phyloP scores from a whole-genome alignment of 805 yeast species.

The Kluyveromyces siamensis region DNA sequence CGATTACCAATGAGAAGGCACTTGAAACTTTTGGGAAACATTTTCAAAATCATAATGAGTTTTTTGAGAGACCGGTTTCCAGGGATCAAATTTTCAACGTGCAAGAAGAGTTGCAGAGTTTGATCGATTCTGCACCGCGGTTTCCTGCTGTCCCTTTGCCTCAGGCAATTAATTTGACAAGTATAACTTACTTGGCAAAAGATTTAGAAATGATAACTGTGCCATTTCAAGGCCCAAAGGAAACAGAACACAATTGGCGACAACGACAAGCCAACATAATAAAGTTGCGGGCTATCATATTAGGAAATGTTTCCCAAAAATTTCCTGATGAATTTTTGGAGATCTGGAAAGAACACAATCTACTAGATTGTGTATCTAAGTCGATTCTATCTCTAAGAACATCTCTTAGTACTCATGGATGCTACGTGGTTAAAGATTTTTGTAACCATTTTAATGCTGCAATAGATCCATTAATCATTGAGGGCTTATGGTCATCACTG shows the following conservation, averaged over 20 bases:
- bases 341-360: constrained; percentile 27
- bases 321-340: constrained; percentile 31
- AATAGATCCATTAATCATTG: constrained; percentile 26
- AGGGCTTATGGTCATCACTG: constrained; percentile 26
- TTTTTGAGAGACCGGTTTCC: neutral
- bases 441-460: constrained; percentile 18
- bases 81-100: constrained; percentile 5
- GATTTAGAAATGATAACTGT: constrained; percentile 21
- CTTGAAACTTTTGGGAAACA: neutral
- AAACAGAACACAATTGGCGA: constrained; percentile 85
- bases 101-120: neutral
- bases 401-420: constrained; percentile 65
- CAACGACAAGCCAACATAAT: constrained; percentile 54
- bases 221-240: constrained; percentile 56
- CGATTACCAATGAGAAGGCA: neutral
- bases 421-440: constrained; percentile 67
- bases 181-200: constrained; percentile 13
- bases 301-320: constrained; percentile 44
- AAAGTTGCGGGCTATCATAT: constrained; percentile 46
- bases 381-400: constrained; percentile 72
- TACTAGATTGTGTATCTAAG: constrained; percentile 56
- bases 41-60: neutral
- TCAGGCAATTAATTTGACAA: constrained; percentile 3
- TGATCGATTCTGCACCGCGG: constrained; percentile 1
- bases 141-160: neutral